Evolutionary conservation across 148 eudicot species (phyloP).

Genomic region (Selenicereus undatus): DNA sequence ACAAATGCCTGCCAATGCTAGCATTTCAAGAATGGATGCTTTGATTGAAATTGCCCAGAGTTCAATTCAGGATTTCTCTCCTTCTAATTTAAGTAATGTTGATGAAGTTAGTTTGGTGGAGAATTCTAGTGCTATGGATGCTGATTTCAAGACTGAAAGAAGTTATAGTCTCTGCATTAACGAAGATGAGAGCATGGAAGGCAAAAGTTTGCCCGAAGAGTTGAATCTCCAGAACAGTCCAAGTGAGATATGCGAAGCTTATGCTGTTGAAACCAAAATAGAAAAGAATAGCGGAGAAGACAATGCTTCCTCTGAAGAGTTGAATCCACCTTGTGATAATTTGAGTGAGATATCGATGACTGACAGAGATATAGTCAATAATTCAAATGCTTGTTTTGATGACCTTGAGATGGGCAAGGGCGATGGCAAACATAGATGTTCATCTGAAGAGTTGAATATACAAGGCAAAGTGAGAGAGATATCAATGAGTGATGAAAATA

Average conservation of each 20-base stretch:
- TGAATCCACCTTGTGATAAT: not conserved
- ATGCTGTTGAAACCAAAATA: not conserved
- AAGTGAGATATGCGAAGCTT: not conserved
- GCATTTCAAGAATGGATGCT: conserved; percentile 41
- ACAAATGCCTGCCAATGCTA: conserved; percentile 15
- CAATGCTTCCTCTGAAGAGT: conserved; percentile 2
- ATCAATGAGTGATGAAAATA: conserved; percentile 7
- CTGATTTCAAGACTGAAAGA: conserved; percentile 16
- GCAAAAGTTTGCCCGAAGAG: conserved; percentile 15
- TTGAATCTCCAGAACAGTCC: conserved; percentile 18
- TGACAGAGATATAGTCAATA: not conserved
- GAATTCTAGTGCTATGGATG: conserved; percentile 13
- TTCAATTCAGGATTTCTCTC: conserved; percentile 20
- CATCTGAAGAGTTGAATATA: not conserved
- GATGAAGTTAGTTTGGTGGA: conserved; percentile 15
- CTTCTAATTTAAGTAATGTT: conserved; percentile 11
- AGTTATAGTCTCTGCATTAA: conserved; percentile 24
- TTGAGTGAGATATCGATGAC: conserved; percentile 8
- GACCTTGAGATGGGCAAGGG: conserved; percentile 10
- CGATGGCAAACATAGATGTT: conserved; percentile 6
- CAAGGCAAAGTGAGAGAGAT: not conserved
- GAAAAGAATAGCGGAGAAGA: conserved; percentile 4
- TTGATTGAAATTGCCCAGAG: conserved; percentile 43
- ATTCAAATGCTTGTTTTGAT: conserved; percentile 3
- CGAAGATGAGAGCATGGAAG: conserved; percentile 20